Evolutionary conservation across 1,284 basidiomycete genomes (phyloP).

Genomic region (Puccinia triticina): DNA sequence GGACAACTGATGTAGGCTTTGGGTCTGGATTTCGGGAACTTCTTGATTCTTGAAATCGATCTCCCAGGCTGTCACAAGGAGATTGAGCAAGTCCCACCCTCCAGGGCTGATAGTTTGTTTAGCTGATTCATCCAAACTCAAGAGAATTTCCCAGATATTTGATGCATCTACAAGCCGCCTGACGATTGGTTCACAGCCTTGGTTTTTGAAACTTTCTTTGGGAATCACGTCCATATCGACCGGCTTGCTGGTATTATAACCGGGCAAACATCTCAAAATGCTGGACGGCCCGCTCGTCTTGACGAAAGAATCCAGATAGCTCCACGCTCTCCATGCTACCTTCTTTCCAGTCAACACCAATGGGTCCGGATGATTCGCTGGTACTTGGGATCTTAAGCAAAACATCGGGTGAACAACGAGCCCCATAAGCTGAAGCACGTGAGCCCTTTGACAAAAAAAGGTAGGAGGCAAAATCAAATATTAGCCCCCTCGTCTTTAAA

Average conservation of each 20-base stretch:
- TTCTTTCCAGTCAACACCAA: conserved; percentile 4
- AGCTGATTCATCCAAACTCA: not conserved
- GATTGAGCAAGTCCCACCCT: conserved; percentile 37
- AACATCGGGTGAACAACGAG: conserved; percentile 4
- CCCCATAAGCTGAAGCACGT: conserved; percentile 36
- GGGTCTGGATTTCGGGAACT: not conserved
- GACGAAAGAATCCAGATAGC: conserved; percentile 21
- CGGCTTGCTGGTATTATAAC: not conserved
- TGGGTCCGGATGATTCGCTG: conserved; percentile 1
- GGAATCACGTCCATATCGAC: conserved; percentile 9
- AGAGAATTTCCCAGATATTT: conserved; percentile 26
- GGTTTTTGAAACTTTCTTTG: not conserved
- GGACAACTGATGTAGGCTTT: not conserved
- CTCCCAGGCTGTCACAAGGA: conserved; percentile 40
- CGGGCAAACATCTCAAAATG: conserved; percentile 36
- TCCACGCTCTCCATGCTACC: conserved; percentile 22
- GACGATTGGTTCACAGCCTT: not conserved
- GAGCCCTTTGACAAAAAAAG: conserved; percentile 13
- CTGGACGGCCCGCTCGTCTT: conserved; percentile 7
- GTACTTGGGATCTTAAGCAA: not conserved
- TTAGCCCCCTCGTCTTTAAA: not conserved
- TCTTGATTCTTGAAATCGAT: conserved; percentile 28
- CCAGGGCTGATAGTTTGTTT: conserved; percentile 10
- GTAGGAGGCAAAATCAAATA: not conserved
- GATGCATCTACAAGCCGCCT: not conserved